Conservation (phyloP, 352 stramenopile genomes). For the Phytophthora sp. region DNA sequence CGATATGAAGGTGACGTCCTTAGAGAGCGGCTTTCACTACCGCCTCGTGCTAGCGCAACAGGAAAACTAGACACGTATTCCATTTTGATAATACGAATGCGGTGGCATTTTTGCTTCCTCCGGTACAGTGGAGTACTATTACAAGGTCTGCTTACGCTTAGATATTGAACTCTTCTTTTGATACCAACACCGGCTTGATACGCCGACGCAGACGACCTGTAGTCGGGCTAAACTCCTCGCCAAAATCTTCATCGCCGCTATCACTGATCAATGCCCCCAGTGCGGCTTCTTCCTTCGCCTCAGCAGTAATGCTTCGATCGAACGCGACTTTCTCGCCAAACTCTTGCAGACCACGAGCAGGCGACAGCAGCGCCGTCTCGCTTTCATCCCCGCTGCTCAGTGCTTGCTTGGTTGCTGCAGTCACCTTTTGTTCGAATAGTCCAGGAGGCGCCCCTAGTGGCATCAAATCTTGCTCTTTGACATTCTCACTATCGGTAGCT, state of each 20-base stretch:
- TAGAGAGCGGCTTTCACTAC: slow-evolving; percentile 83
- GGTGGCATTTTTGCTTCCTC: slow-evolving; percentile 21
- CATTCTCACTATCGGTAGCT: slow-evolving; percentile 12
- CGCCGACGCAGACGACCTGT: slow-evolving; percentile 47
- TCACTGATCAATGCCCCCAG: slow-evolving; percentile 29
- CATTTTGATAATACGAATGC: slow-evolving; percentile 21
- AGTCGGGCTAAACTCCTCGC: slow-evolving; percentile 33
- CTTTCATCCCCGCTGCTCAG: slow-evolving; percentile 28
- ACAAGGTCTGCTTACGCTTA: slow-evolving; percentile 37
- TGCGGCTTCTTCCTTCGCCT: slow-evolving; percentile 13
- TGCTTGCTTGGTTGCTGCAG: slow-evolving; percentile 16
- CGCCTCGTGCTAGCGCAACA: slow-evolving; percentile 59
- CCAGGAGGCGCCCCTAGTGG: slow-evolving; percentile 22
- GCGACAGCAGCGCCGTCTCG: slow-evolving; percentile 27
- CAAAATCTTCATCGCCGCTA: slow-evolving; percentile 25
- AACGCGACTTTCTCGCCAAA: slow-evolving; percentile 55
- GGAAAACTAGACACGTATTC: slow-evolving; percentile 19
- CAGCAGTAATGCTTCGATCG: slow-evolving; percentile 39
- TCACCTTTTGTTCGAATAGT: slow-evolving; percentile 33
- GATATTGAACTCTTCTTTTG: slow-evolving; percentile 65
- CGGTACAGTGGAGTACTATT: slow-evolving; percentile 35
- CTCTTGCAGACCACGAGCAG: slow-evolving; percentile 37
- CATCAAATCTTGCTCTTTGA: slow-evolving; percentile 21
- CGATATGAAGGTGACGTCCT: slow-evolving; percentile 47
- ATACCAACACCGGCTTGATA: slow-evolving; percentile 58